A percentile compares a stretch with the other conserved stretches of the same genome.
These are phyloP conservation scores for Cardamine occulta DNA, from an alignment of 345 rosid species.

Conservation along the genomic window DNA sequence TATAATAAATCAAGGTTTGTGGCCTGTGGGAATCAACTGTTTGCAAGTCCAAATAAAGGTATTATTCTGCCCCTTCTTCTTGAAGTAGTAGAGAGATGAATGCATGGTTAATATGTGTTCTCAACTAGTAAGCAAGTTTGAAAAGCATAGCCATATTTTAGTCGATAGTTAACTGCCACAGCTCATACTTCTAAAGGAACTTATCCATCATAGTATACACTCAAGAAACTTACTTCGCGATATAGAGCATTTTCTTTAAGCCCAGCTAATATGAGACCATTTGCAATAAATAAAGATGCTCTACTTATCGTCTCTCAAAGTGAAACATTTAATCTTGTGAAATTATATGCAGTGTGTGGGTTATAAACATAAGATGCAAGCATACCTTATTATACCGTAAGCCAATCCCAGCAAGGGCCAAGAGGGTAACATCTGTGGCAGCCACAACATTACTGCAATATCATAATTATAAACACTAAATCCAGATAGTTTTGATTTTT, in stretches of 20 bases:
- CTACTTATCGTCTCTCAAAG: constrained; percentile 2
- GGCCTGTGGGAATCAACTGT: constrained; percentile 7
- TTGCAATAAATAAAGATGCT: constrained; percentile 18
- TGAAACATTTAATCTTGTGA: background rate
- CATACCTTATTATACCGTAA: constrained; percentile 69
- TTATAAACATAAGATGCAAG: constrained; percentile 17
- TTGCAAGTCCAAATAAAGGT: constrained; percentile 6
- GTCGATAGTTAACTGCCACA: background rate
- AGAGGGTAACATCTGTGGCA: constrained; percentile 83
- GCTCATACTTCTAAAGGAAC: constrained; percentile 2
- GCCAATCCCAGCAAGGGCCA: constrained; percentile 94
- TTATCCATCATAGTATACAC: constrained; percentile 15
- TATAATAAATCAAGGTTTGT: constrained; percentile 11
- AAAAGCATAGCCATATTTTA: constrained; percentile 2
- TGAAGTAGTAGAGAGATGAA: background rate
- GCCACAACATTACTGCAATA: constrained; percentile 91
- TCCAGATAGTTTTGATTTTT: constrained; percentile 4
- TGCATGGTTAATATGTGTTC: background rate
- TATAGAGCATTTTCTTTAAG: too few relatives aligned
- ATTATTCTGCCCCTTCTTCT: background rate
- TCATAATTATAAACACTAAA: constrained; percentile 31
- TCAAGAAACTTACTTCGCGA: constrained; percentile 20
- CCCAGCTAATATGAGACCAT: constrained; percentile 13
- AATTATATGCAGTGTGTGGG: background rate
- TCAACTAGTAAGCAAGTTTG: constrained; percentile 19